Percentiles rank a stretch among this genome's conserved stretches.
These are phyloP conservation scores for Backusella macrospora DNA, from an alignment of 192 early-diverging fungal genomes.

Conservation along the genomic window DNA sequence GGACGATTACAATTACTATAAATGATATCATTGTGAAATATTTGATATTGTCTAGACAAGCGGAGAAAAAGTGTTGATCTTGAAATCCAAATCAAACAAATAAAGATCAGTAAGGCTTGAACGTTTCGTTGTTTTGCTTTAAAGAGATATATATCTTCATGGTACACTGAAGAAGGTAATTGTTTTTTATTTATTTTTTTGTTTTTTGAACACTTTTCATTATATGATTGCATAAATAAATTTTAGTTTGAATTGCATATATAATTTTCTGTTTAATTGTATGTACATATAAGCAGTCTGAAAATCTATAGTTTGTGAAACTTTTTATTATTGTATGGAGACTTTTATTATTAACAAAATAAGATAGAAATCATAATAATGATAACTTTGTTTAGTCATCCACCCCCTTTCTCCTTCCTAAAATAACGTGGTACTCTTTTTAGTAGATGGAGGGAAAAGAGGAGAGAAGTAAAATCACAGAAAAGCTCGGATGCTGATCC, in stretches of 20 bases:
- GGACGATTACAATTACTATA: neutral
- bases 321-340: neutral
- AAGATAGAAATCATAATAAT: neutral
- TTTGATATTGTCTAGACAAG: neutral
- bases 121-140: neutral
- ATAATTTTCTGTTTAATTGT: neutral
- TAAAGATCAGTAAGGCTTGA: neutral
- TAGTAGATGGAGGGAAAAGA: neutral
- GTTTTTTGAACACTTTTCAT: neutral
- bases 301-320: neutral
- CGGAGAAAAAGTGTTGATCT: neutral
- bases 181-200: too few relatives aligned
- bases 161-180: neutral
- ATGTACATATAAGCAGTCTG: neutral
- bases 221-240: neutral
- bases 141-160: neutral
- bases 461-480: neutral
- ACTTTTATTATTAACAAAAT: too few relatives aligned
- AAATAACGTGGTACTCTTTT: too few relatives aligned
- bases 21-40: neutral
- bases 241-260: neutral
- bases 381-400: neutral
- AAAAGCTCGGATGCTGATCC: neutral
- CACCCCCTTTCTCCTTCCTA: neutral
- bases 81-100: neutral